Base-by-base conservation (phyloP, 2,329 filamentous ascomycete species). In the Penicillium sp. region DNA sequence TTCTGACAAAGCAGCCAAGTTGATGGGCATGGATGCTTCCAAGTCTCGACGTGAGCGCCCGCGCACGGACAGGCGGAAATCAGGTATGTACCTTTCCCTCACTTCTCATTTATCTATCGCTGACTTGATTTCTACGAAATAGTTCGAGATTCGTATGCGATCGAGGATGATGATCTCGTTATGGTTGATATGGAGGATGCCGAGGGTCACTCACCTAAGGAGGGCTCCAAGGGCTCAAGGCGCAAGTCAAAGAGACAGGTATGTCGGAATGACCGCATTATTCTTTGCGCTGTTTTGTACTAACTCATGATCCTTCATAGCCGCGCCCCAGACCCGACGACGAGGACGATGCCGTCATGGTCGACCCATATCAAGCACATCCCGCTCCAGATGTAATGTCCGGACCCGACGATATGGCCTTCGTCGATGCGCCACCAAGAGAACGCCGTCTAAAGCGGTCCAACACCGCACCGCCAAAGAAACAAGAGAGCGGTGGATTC, bases 1-100 rank as follows among this genome's bases (percentile, higher is more conserved):
- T 69, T 83, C 87, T 8, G 82, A 86, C 45, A 96, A 96, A 74
- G 91, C 90, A 29, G 90, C 90, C 33, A 92, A 87, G 74, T 76
- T 93, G 52, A 85, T 94, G 85, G 92, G 78, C 65, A 75, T 84
- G 59, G 79, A 73, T 60, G 75, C 73, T 56, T 72, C 78, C 29
- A 81, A 79, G 64, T 79, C 78, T 6, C 68, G 62, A 41, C 69
- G 66, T 43, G 78, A 79, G 13, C 79, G 78, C 49, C 79, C 77
- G 60, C 78, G 78, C 62, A 80, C 82, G 68, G 78, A 83, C 71
- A 82, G 82, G 55, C 85, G 79, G 53, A 75, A 68, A 63, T 68
- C 70, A 55, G 63, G 75, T 76, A 70, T 60, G 67, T 48, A 58
- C 47, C 19, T 42, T 35, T 29, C 5, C 5, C 5, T 27, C 10